These are phyloP conservation scores for Volvox reticuliferus DNA, from an alignment of 139 green algal species.

Conservation along the genomic window DNA sequence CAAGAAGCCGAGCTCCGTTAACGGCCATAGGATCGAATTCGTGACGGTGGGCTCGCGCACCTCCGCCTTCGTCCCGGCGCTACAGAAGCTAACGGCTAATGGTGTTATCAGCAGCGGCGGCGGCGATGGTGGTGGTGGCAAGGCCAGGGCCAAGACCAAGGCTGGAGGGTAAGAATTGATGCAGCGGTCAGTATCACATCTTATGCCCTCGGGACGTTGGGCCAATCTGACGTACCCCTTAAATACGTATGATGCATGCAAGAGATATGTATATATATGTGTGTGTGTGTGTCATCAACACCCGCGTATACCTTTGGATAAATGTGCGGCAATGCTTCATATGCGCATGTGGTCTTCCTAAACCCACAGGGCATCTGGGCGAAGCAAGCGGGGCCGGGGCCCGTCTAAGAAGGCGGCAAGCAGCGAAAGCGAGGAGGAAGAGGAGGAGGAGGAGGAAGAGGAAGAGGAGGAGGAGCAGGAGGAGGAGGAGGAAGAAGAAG, in stretches of 20 bases:
- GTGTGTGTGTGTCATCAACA: no score
- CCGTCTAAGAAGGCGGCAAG: not conserved
- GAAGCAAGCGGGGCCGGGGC: not conserved
- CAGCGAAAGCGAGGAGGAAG: not conserved
- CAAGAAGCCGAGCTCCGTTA: constrained; percentile 58
- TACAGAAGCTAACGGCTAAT: constrained; percentile 74
- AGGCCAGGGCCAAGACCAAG: not conserved
- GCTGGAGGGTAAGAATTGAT: not conserved
- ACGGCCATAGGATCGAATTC: constrained; percentile 72
- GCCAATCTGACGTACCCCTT: no score
- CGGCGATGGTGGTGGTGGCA: not conserved
- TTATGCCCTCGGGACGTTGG: no score
- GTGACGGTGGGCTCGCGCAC: constrained; percentile 84
- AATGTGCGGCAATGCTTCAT: no score
- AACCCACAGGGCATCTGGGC: no score
- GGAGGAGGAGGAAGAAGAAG: constrained; percentile 33
- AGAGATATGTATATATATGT: no score
- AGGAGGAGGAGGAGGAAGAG: constrained; percentile 5
- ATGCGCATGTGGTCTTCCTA: no score
- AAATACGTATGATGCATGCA: no score
- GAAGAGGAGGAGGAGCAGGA: not conserved
- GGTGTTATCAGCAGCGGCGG: constrained; percentile 3
- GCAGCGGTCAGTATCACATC: no score
- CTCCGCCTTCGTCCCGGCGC: constrained; percentile 79
- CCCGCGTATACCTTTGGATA: no score